Base-by-base conservation (phyloP, 2,329 filamentous ascomycete genomes). In the Mollisiaceae sp. region DNA sequence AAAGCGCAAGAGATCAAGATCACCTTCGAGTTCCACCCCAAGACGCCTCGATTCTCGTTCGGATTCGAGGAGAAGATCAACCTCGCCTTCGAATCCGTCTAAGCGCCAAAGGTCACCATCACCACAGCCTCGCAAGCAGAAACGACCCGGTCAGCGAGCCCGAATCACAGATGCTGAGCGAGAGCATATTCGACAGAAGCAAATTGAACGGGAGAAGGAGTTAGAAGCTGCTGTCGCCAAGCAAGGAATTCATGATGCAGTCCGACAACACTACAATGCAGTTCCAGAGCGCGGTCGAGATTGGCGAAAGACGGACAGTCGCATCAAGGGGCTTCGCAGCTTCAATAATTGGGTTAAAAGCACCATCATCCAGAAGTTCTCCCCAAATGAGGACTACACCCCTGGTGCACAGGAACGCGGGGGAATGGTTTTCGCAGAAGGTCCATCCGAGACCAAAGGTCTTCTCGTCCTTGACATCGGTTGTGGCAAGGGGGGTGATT, bases 301-400 rank as follows among this genome's bases (percentile, higher is more conserved):
- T 75, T 99, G 95, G 94, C 88, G 95, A 59, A 93, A 91, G 77
- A 97, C 93, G 8, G 93, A 97, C 74, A 97, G 92, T 78, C 91
- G 92, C 74, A 99, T 99, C 82, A 97, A 96, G 80, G 95, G 95
- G 0, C 82, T 99, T 61, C 88, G 95, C 61, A 92, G 91, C 71
- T 95, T 97, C 83, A 99, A 99, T 81, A 99, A 99, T 79, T 99
- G 95, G 95, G 87, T 99, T 80, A 99, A 99, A 83, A 97, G 93
- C 76, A 94, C 92, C 59, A 87, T 98, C 72, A 98, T 99, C 71
- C 94, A 98, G 77, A 97, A 97, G 77, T 98, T 97, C 80, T 93
- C 92, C 4, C 91, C 91, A 0, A 89, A 90, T 69, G 91, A 94
- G 77, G 89, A 92, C 67, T 89, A 89, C 70, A 81, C 85, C 0